Evolutionary conservation across 441 rosid genomes (phyloP), one percentile per base, ranked within the genome.

Genomic region (Kokia cookei): DNA sequence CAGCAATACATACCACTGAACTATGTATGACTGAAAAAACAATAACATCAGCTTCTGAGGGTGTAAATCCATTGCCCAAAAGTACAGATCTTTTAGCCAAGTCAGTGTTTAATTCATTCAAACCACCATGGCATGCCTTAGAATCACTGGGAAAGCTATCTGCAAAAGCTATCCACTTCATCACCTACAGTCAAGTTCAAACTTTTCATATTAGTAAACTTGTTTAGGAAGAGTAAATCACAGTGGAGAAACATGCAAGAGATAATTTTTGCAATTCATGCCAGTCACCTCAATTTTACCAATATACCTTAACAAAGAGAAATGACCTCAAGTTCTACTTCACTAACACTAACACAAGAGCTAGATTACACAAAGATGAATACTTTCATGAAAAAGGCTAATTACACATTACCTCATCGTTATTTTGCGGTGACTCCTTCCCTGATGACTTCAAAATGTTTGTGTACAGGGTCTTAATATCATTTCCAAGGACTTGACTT

Each of bases 151-250:
- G 90, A 86, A 88, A 84, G 71, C 79, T 77, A 81, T 88, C 93
- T 0, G 90, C 88, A 79, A 85, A 93, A n/a, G 66, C 87, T 72
- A 93, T 74, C 97, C 96, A 95, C 71, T 87, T 91, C 81, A 78
- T 77, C 75, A 91, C 92, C 99, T 94, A 79, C 47, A 85, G 69
- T 17, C 43, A 47, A 64, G 71, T 54, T 51, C 65, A 62, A 10
- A 40, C 22, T 73, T 69, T 69, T 69, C 48, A 17, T 8, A 53
- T 1, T 53, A 61, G 4, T 5, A 1, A 71, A 40, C 53, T 7
- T 4, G 47, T 68, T 55, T 19, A 70, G 47, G 37, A 51, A 77
- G 53, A 65, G 57, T 60, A 70, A 55, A 69, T 37, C 58, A 47
- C 37, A 42, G 7, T 50, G 43, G 42, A 17, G 7, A 75, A 17